phyloP scores from a whole-genome alignment of 352 stramenopile genomes.

The Thalassiosira mediterranea region DNA sequence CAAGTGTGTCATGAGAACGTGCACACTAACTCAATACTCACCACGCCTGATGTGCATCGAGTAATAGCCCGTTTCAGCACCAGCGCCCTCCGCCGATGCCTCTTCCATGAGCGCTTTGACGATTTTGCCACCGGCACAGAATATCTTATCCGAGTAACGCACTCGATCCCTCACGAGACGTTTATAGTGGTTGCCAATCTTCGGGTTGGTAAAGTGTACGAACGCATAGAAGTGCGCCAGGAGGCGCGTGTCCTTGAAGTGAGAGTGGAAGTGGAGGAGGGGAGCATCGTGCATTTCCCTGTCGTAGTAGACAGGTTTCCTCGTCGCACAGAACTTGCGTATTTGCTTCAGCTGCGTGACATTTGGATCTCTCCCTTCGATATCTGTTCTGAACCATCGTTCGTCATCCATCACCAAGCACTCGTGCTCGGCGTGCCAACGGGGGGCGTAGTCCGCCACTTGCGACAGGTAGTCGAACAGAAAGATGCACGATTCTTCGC shows the following conservation, averaged over 20 bases:
- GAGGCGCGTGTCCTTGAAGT: slow-evolving; percentile 46
- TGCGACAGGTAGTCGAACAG: slow-evolving; percentile 63
- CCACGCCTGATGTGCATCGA: slow-evolving; percentile 53
- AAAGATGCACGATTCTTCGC: slow-evolving; percentile 40
- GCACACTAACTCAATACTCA: too few species aligned
- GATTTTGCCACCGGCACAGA: slow-evolving; percentile 56
- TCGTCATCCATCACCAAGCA: slow-evolving; percentile 79
- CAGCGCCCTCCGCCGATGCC: slow-evolving; percentile 2
- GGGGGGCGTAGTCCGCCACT: slow-evolving; percentile 57
- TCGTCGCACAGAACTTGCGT: slow-evolving; percentile 55
- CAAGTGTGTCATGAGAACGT: too few species aligned
- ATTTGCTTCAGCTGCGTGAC: slow-evolving; percentile 33
- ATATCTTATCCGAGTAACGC: slow-evolving; percentile 67
- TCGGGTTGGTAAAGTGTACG: slow-evolving; percentile 52
- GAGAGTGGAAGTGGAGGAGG: slow-evolving; percentile 63
- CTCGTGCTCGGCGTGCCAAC: slow-evolving; percentile 51
- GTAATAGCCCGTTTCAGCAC: slow-evolving; percentile 33
- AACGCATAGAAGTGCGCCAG: slow-evolving; percentile 75
- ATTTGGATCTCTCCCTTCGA: slow-evolving; percentile 14
- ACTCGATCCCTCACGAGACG: slow-evolving; percentile 69
- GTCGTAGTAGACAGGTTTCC: slow-evolving; percentile 61
- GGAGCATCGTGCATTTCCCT: slow-evolving; percentile 49
- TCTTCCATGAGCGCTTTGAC: slow-evolving; percentile 40
- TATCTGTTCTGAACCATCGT: slow-evolving; percentile 42
- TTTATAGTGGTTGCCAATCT: slow-evolving; percentile 52